Evolutionary conservation across 2,329 filamentous ascomycete genomes (phyloP).

Genomic region (Penicillium italicum): DNA sequence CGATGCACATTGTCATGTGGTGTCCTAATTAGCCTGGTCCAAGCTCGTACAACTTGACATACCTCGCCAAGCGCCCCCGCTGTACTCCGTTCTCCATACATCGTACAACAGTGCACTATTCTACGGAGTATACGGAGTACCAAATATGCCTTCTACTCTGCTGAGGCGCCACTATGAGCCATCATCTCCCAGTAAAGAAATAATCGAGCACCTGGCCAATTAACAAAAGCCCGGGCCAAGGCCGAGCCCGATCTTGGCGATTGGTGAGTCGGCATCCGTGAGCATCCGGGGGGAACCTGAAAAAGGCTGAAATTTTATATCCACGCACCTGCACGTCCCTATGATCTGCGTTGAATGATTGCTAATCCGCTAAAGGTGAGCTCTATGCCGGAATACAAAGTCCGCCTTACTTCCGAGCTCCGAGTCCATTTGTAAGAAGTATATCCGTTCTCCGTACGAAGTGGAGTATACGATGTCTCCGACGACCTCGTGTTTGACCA

Average conservation of each 20-base stretch:
- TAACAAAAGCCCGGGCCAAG: slow-evolving; percentile 1
- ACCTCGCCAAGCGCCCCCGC: background rate
- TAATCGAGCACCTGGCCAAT: background rate
- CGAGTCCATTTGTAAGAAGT: background rate
- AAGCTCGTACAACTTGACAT: background rate
- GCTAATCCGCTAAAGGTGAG: background rate
- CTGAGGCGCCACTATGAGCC: background rate
- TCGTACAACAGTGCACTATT: background rate
- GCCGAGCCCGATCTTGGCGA: slow-evolving; percentile 7
- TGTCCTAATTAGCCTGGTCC: background rate
- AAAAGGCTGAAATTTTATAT: slow-evolving; percentile 1
- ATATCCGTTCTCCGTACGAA: background rate
- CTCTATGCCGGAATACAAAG: slow-evolving; percentile 11
- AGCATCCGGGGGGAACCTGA: slow-evolving; percentile 13
- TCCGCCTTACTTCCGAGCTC: slow-evolving; percentile 6
- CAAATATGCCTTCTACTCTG: background rate
- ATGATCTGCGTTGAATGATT: slow-evolving; percentile 6
- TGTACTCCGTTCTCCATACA: background rate
- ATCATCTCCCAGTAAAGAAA: background rate
- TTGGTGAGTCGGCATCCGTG: slow-evolving; percentile 17
- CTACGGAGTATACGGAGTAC: background rate
- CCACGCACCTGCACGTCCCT: slow-evolving; percentile 20
- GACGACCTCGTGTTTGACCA: slow-evolving; percentile 7
- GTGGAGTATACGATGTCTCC: background rate
- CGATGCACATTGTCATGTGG: slow-evolving; percentile 1